These are phyloP conservation scores for Ramularia endophylla DNA, from an alignment of 2,329 filamentous ascomycete genomes.

Conservation along the genomic window DNA sequence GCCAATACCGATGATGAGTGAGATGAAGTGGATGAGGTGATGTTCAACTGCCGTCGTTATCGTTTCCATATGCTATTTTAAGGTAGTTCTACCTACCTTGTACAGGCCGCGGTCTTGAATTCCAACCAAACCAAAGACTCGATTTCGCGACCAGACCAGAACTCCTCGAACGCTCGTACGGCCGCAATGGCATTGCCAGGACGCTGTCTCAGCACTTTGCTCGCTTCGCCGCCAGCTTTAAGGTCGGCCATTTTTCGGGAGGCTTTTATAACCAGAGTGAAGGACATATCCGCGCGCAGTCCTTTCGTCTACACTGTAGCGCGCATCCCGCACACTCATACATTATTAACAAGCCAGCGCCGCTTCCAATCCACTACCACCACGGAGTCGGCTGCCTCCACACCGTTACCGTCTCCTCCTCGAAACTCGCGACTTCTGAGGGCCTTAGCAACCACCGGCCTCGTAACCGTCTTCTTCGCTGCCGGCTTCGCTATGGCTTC, in stretches of 20 bases:
- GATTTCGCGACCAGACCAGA: too few species aligned
- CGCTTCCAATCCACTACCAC: constrained; percentile 11
- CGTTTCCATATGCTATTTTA: too few species aligned
- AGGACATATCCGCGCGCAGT: not conserved
- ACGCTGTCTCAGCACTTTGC: constrained; percentile 6
- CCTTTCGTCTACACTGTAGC: constrained; percentile 12
- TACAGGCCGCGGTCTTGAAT: too few species aligned
- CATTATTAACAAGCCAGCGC: constrained; percentile 7
- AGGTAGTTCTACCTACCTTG: too few species aligned
- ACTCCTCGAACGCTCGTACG: too few species aligned
- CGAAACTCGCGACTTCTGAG: constrained; percentile 9
- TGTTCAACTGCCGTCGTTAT: too few species aligned
- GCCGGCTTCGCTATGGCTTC: constrained; percentile 54
- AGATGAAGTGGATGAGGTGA: too few species aligned
- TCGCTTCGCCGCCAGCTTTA: constrained; percentile 16
- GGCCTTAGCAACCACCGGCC: constrained; percentile 37
- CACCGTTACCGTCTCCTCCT: constrained; percentile 1
- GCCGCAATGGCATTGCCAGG: not conserved
- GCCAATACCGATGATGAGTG: too few species aligned
- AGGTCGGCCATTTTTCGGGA: constrained; percentile 14
- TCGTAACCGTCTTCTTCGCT: constrained; percentile 44
- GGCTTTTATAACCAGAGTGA: constrained; percentile 5
- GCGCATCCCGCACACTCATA: constrained; percentile 7
- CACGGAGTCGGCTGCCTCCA: constrained; percentile 1
- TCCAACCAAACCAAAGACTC: too few species aligned